Conservation (phyloP, 129 eudicot genomes). For the Artemisia tridentata region DNA sequence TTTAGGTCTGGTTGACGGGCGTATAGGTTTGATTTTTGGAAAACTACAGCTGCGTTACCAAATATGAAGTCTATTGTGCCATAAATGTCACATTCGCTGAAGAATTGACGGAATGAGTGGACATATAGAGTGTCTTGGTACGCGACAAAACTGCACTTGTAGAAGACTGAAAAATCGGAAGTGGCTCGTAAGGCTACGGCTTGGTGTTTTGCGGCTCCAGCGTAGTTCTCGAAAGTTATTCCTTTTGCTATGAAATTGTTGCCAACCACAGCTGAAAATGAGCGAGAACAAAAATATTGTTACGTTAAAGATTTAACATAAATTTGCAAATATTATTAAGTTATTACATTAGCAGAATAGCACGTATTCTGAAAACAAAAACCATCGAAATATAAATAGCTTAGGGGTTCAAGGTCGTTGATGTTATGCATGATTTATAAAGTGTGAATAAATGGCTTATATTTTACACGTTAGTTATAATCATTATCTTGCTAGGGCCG, state of each 20-base stretch:
- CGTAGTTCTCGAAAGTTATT: constrained; percentile 52
- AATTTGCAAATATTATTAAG: background rate
- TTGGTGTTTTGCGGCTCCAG: constrained; percentile 45
- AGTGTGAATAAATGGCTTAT: background rate
- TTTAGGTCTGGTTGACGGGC: constrained; percentile 45
- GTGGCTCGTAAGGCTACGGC: constrained; percentile 47
- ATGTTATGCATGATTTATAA: background rate
- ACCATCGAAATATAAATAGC: too few species aligned
- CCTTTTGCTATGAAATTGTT: constrained; percentile 66
- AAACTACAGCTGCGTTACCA: constrained; percentile 53
- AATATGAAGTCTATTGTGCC: constrained; percentile 56
- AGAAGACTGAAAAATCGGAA: constrained; percentile 47
- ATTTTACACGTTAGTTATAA: too few species aligned
- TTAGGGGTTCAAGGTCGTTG: too few species aligned
- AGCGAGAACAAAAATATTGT: background rate
- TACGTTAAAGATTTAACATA: background rate
- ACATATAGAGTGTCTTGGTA: constrained; percentile 56
- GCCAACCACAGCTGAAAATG: constrained; percentile 47
- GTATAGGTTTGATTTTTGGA: constrained; percentile 44
- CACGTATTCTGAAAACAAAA: too few species aligned
- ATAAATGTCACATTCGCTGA: constrained; percentile 41
- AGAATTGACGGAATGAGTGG: constrained; percentile 51
- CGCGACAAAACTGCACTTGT: constrained; percentile 45
- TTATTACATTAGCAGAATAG: background rate
- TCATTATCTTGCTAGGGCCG: too few species aligned